Conservation (phyloP, 306 rosid genomes). For the Mucuna pruriens region DNA sequence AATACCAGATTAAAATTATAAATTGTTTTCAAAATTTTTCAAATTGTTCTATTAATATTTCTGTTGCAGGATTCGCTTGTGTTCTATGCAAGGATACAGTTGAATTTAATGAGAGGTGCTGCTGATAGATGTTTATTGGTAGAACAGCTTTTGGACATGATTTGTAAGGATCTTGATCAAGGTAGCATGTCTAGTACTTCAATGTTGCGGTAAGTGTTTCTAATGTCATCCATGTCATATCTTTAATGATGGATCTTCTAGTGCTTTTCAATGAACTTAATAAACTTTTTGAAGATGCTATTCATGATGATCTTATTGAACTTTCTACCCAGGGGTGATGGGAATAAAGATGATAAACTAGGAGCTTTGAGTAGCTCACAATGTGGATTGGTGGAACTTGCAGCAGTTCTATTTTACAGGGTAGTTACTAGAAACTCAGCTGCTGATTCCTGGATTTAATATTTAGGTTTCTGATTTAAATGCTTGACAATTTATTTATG, state of each 20-base stretch:
- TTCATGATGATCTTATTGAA: background rate
- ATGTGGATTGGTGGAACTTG: constrained; percentile 80
- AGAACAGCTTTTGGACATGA: constrained; percentile 81
- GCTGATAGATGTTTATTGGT: constrained; percentile 67
- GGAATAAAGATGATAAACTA: constrained; percentile 75
- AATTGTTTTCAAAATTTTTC: background rate
- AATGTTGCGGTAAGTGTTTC: constrained; percentile 62
- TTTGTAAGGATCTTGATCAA: constrained; percentile 93
- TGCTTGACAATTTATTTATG: background rate
- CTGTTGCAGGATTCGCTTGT: constrained; percentile 78
- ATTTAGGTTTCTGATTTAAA: constrained; percentile 12
- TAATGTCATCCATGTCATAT: constrained; percentile 15
- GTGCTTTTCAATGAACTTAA: constrained; percentile 22
- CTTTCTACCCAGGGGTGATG: constrained; percentile 67
- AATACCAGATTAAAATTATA: constrained; percentile 11
- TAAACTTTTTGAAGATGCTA: background rate
- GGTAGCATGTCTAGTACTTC: constrained; percentile 57
- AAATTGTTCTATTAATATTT: constrained; percentile 15
- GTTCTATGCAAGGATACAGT: constrained; percentile 75
- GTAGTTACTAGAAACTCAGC: constrained; percentile 51
- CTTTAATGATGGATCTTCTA: constrained; percentile 34
- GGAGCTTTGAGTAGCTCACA: constrained; percentile 82
- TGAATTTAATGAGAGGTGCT: constrained; percentile 68
- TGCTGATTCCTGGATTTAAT: background rate
- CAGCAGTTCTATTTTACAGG: constrained; percentile 77